Percentiles rank a stretch among this genome's conserved stretches.
Evolutionary conservation across 1,284 basidiomycete species (phyloP).

Genomic region (Schizopora paradoxa): DNA sequence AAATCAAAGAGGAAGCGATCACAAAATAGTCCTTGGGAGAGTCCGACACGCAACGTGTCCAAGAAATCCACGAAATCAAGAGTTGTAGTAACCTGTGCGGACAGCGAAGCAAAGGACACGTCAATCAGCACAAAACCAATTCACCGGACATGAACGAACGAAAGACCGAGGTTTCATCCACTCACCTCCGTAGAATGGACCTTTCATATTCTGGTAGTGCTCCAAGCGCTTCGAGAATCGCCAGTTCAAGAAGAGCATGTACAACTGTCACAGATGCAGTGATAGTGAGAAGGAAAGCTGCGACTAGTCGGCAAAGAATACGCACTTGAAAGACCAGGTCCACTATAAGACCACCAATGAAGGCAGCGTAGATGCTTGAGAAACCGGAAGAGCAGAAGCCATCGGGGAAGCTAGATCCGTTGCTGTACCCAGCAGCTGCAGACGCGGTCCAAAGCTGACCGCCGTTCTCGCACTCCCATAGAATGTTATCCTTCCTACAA

Average conservation of each 20-base stretch:
- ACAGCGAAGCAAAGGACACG: constrained; percentile 20
- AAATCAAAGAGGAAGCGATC: no score
- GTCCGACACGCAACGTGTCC: no score
- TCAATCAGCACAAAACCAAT: constrained; percentile 19
- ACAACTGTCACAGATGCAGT: constrained; percentile 39
- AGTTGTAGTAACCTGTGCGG: constrained; percentile 26
- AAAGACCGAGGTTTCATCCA: constrained; percentile 15
- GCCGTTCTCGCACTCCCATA: constrained; percentile 74
- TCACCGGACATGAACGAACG: constrained; percentile 16
- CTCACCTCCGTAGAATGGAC: constrained; percentile 56
- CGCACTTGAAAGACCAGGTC: constrained; percentile 68
- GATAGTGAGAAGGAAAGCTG: constrained; percentile 15
- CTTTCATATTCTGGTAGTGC: constrained; percentile 60
- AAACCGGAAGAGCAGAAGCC: constrained; percentile 63
- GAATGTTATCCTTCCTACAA: constrained; percentile 59
- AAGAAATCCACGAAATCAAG: no score
- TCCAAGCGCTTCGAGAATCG: constrained; percentile 64
- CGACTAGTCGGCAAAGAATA: constrained; percentile 16
- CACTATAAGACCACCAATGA: constrained; percentile 59
- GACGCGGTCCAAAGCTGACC: constrained; percentile 63
- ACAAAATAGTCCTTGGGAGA: no score
- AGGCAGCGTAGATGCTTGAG: constrained; percentile 58
- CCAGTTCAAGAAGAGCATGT: constrained; percentile 72
- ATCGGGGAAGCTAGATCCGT: constrained; percentile 44
- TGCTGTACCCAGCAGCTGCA: constrained; percentile 37